Evolutionary conservation across 2,329 filamentous ascomycete species (phyloP).

Genomic region (Byssothecium circinans): DNA sequence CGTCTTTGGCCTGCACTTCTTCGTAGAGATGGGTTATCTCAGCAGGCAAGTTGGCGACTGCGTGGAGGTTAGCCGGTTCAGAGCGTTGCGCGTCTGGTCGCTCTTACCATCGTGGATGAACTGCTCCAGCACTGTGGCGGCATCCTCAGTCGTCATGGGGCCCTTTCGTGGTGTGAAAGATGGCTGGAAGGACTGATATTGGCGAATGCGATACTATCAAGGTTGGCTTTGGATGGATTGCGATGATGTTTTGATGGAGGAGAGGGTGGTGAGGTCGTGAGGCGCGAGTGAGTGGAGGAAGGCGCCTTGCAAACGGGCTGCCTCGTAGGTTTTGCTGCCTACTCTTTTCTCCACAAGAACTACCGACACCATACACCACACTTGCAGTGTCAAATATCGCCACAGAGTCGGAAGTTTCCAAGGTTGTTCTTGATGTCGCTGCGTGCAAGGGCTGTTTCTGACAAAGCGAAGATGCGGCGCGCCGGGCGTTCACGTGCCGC

Average conservation of each 20-base stretch:
- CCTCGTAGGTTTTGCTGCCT: background rate
- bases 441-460: slow-evolving; percentile 5
- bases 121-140: slow-evolving; percentile 74
- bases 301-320: background rate
- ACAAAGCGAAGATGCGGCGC: slow-evolving; percentile 17
- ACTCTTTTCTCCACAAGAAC: background rate
- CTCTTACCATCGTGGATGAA: slow-evolving; percentile 67
- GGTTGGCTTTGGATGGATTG: slow-evolving; percentile 17
- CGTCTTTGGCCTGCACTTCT: slow-evolving; percentile 80
- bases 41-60: slow-evolving; percentile 75
- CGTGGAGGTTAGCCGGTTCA: slow-evolving; percentile 13
- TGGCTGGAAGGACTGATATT: background rate
- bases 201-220: background rate
- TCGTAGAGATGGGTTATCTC: slow-evolving; percentile 83
- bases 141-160: slow-evolving; percentile 56
- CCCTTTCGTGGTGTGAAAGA: background rate
- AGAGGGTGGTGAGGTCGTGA: slow-evolving; percentile 6
- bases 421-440: too few relatives aligned
- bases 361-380: background rate
- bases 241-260: slow-evolving; percentile 21
- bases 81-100: background rate
- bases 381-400: background rate
- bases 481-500: slow-evolving; percentile 25
- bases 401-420: too few relatives aligned
- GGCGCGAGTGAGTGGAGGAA: slow-evolving; percentile 13